Base-by-base conservation (phyloP, 1,139 yeast species). In the Candida sp. region DNA sequence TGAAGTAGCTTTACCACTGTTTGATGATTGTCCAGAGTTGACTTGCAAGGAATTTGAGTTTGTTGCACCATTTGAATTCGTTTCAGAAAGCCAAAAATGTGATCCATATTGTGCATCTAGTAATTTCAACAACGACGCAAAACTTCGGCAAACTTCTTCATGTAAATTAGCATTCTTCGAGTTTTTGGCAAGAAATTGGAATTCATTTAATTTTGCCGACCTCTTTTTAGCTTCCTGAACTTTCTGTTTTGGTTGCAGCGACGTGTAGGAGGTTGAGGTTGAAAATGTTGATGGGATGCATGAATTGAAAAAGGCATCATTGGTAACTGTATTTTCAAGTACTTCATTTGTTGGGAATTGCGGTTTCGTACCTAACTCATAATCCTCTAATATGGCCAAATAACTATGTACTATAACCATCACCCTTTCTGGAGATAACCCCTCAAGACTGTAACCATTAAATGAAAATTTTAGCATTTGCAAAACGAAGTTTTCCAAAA, bases 401-500 rank as follows among this genome's bases (percentile, higher is more conserved):
- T 88, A 93, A 5, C 96, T 74, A 45, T 81, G 79, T 15, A 89
- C 75, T 2, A 88, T 84, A 8, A 93, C 63, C 1, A 85, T 76
- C 43, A 89, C 63, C 45, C 84, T 80, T 56, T 90, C 98, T 7
- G 89, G 84, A 4, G 77, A 72, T 4, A 85, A 56, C 43, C 70
- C 75, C 43, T 91, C 98, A 40, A 85, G 60, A 0, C 74, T 64
- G 1, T 64, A 45, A 11, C 88, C 80, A 62, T 78, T 78, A 56
- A 79, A 78, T 35, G 84, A 70, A 12, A 70, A 61, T 50, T 79
- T 77, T 48, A 86, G 58, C 41, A 85, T 60, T 39, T 82, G 90
- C 30, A 85, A 66, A 15, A 93, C 65, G 5, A 88, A 81, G 54
- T 85, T 85, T 51, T 90, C 97, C 52, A 93, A 67, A 0, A 88